Base-by-base conservation (phyloP, 2,329 filamentous ascomycete genomes). In the Gnomoniopsis smithogilvyi region DNA sequence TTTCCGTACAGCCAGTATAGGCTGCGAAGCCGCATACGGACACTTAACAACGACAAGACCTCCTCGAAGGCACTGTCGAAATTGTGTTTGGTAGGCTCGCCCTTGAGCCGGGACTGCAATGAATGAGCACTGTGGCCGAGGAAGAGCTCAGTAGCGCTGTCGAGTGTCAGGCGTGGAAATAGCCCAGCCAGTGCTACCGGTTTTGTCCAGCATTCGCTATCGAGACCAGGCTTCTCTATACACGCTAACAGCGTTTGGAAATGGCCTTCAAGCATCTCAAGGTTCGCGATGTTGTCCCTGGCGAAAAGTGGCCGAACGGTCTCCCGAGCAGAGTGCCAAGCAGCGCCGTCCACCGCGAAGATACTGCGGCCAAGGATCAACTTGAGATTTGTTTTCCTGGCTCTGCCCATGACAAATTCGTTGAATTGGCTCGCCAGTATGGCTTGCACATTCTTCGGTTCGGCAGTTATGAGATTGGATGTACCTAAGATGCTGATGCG, bases 111-210 rank as follows among this genome's bases (percentile, higher is more conserved):
- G 0, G 56, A 21, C 26, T 47, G 26, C 38, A 61, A 6, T 22
- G 59, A 59, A n/a, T 61, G 10, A 3, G 59, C 53, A 33, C 73
- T 76, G 61, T 81, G 73, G n/a, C 83, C 82, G 53, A 85, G 83
- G 2, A 85, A 69, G 63, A 84, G 81, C 48, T 80, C 79, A 0
- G 81, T 84, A 0, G 81, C 77, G 0, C 77, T 79, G 61, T 85
- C 81, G 19, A 85, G 73, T 0, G 81, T 84, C 22, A 83, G 69
- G 48, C 74, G 72, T 64, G 83, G 83, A 67, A 84, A 83, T 2
- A 82, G 69, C 4, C 75, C 73, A 14, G 49, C 54, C 33, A 60
- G 45, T 26, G 49, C 51, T 17, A 51, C 22, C 3, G 58, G 58
- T 2, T 15, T 34, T 1, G 58, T 58, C 53, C 53, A 55, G 3